Conservation (phyloP, 1,284 basidiomycete genomes). For the Marasmius fiardii region DNA sequence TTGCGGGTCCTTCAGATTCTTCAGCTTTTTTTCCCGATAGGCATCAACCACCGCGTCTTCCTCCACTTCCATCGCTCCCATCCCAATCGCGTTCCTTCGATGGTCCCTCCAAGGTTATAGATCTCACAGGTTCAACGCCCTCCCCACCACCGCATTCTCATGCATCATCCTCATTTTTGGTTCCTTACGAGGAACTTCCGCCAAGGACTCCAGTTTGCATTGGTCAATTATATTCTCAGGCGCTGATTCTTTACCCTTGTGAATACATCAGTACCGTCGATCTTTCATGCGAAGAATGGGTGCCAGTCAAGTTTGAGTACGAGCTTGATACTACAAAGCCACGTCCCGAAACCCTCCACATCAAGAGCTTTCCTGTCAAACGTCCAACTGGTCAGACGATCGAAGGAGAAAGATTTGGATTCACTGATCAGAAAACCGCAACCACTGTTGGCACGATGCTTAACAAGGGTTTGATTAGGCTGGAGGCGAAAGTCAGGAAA, state of each 20-base stretch:
- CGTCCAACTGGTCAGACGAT: conserved; percentile 46
- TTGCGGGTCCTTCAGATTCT: conserved; percentile 38
- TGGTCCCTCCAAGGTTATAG: conserved; percentile 56
- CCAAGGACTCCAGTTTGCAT: conserved; percentile 86
- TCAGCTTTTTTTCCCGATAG: conserved; percentile 24
- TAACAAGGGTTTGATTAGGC: conserved; percentile 75
- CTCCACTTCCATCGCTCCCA: conserved; percentile 17
- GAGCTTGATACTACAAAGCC: conserved; percentile 58
- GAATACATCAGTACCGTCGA: conserved; percentile 54
- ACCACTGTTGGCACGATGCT: conserved; percentile 78
- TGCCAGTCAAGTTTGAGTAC: conserved; percentile 72
- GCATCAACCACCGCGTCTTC: conserved; percentile 18
- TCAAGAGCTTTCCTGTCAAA: conserved; percentile 62
- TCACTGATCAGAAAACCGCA: conserved; percentile 82
- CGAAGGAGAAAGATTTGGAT: conserved; percentile 70
- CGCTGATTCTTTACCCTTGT: conserved; percentile 85
- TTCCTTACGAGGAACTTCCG: conserved; percentile 50
- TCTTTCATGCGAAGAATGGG: conserved; percentile 61
- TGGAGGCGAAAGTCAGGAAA: conserved; percentile 78
- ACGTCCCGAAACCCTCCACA: conserved; percentile 75
- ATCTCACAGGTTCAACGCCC: conserved; percentile 73
- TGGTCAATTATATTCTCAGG: conserved; percentile 78
- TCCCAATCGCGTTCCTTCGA: conserved; percentile 20
- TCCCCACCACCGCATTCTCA: conserved; percentile 46
- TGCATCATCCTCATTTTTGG: conserved; percentile 18